Base-by-base conservation (phyloP, 495 filamentous ascomycete genomes). In the Mytilinidion resinicola region DNA sequence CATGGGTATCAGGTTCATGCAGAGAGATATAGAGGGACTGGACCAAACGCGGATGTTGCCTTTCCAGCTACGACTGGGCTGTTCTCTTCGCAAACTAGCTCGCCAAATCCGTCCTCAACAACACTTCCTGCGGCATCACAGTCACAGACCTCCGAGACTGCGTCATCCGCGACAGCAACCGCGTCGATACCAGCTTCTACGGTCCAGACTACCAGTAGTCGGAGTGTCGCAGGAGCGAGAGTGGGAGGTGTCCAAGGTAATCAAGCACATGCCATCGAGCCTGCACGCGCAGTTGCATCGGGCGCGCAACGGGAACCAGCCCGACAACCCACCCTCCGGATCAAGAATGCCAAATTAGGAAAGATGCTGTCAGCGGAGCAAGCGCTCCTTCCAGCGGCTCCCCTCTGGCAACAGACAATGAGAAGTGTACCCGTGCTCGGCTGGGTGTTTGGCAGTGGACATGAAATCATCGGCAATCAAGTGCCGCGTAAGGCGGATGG, bases 381-480 rank as follows among this genome's bases (percentile, higher is more conserved):
- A 38, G 73, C 73, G 3, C 61, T 76, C 34, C 61, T 73, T 10
- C 73, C 73, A 8, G 66, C 65, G 9, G 59, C 58, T 8, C 60
- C 70, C 2, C 67, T 57, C 55, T 69, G 62, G 63, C 65, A 69
- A 55, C 63, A 63, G 19, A 67, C 62, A 14, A 43, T 70, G 15
- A 52, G 52, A 9, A 52, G 21, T 8, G 53, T 59, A 43, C 69
- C 69, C 11, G 21, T 72, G 12, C 39, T 70, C 19, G 66, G 69
- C 0, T 62, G 57, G 62, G 20, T 70, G 0, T 42, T 72, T 21
- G 63, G 66, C 0, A 51, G 59, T 61, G 85, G 81, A 4, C 82
- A 86, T 30, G 87, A 89, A 58, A 82, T 93, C 56, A 91, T 95
- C 55, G 90, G 90, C 4, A 84, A 84, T 60, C 80, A 84, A 52